Percentiles rank a stretch among this genome's conserved stretches.
These are phyloP conservation scores for Adansonia madagascariensis DNA, from an alignment of 441 rosid species.

Conservation along the genomic window DNA sequence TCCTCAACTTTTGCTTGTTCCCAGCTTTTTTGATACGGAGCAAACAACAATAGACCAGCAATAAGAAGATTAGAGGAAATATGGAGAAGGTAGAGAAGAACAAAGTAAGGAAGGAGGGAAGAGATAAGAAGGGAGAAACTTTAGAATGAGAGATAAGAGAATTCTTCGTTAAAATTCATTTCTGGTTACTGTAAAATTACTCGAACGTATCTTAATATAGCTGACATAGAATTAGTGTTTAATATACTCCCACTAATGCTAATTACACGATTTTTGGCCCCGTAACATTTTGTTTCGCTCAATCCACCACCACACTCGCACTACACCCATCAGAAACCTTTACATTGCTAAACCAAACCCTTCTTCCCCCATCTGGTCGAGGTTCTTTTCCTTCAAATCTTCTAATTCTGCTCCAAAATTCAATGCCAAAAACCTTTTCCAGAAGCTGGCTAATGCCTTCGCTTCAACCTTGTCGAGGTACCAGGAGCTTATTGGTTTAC, in stretches of 20 bases:
- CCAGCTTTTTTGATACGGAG: conserved; percentile 32
- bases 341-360: conserved; percentile 28
- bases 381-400: conserved; percentile 48
- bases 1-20: conserved; percentile 38
- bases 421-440: conserved; percentile 48
- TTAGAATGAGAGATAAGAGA: no score
- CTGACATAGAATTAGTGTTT: no score
- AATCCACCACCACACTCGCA: not conserved
- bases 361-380: conserved; percentile 39
- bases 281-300: conserved; percentile 5
- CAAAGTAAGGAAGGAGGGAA: no score
- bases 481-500: conserved; percentile 70
- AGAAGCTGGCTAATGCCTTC: conserved; percentile 57
- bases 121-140: no score
- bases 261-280: no score
- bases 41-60: no score
- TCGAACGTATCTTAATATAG: no score
- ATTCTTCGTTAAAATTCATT: no score
- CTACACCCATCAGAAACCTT: not conserved
- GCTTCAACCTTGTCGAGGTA: conserved; percentile 60
- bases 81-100: no score
- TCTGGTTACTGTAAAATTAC: no score
- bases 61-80: no score
- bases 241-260: no score
- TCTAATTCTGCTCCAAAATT: conserved; percentile 40